Conservation (phyloP, 495 filamentous ascomycete species). For the Penicilliopsis zonata region DNA sequence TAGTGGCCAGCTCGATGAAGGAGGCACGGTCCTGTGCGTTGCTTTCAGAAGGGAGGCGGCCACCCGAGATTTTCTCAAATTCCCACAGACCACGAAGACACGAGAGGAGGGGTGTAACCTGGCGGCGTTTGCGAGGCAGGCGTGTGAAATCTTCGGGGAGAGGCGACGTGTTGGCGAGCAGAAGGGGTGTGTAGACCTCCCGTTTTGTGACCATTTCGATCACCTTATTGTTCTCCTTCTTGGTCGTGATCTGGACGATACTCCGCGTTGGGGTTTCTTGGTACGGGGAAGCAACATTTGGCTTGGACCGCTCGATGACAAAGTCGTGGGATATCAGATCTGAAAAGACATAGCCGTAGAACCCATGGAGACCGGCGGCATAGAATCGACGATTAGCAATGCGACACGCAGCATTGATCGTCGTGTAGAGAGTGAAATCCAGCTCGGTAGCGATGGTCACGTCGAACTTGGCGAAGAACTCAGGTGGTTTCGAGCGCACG, state of each 20-base stretch:
- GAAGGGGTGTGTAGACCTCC: slow-evolving; percentile 73
- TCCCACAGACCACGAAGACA: slow-evolving; percentile 79
- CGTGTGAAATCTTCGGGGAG: slow-evolving; percentile 58
- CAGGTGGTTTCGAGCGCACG: slow-evolving; percentile 48
- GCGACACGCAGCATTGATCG: slow-evolving; percentile 74
- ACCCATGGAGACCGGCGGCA: slow-evolving; percentile 72
- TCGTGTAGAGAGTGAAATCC: slow-evolving; percentile 54
- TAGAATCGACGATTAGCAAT: slow-evolving; percentile 72
- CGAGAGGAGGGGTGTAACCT: slow-evolving; percentile 68
- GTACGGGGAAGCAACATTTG: slow-evolving; percentile 54
- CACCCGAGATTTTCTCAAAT: slow-evolving; percentile 44
- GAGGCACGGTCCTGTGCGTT: slow-evolving; percentile 46
- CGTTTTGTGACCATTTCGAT: slow-evolving; percentile 87
- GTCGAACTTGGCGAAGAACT: slow-evolving; percentile 69
- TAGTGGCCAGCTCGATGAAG: slow-evolving; percentile 67
- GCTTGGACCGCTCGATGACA: slow-evolving; percentile 70
- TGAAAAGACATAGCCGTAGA: slow-evolving; percentile 91
- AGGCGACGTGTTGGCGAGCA: slow-evolving; percentile 62
- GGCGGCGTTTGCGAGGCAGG: slow-evolving; percentile 52
- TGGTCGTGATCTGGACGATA: slow-evolving; percentile 56
- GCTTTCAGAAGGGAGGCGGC: slow-evolving; percentile 41
- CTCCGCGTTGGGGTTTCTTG: slow-evolving; percentile 71
- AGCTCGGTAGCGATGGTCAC: slow-evolving; percentile 88
- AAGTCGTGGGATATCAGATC: slow-evolving; percentile 84
- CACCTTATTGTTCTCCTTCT: slow-evolving; percentile 59